Evolutionary conservation across 352 stramenopile species (phyloP).

Genomic region (Phytophthora aleatoria): DNA sequence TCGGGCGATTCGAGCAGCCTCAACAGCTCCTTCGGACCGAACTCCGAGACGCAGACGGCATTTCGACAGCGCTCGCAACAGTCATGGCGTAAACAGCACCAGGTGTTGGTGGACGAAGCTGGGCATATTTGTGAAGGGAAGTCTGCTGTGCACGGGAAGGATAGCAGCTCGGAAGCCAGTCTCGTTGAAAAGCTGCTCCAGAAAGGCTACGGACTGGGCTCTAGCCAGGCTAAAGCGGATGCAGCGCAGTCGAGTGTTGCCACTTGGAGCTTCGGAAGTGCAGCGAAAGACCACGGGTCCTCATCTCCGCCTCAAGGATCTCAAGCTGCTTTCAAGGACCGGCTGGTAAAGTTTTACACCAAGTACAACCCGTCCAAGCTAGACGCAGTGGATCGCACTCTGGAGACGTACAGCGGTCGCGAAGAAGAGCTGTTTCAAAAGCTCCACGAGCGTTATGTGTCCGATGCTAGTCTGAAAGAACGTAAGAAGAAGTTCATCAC

Average conservation of each 20-base stretch:
- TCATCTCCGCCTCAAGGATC: background rate
- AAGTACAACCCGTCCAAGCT: constrained; percentile 73
- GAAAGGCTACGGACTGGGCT: constrained; percentile 55
- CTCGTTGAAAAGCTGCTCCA: constrained; percentile 52
- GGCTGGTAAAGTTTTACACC: constrained; percentile 66
- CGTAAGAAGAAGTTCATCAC: constrained; percentile 61
- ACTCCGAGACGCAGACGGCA: constrained; percentile 8
- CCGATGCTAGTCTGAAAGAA: constrained; percentile 33
- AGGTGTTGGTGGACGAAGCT: constrained; percentile 46
- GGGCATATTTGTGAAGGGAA: constrained; percentile 25
- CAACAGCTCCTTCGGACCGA: constrained; percentile 12
- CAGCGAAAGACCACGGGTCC: background rate
- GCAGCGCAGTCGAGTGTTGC: background rate
- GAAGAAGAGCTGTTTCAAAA: constrained; percentile 78
- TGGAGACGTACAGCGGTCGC: constrained; percentile 58
- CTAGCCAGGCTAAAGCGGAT: constrained; percentile 13
- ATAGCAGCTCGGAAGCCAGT: constrained; percentile 24
- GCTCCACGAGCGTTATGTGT: constrained; percentile 67
- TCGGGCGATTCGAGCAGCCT: constrained; percentile 14
- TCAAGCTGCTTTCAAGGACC: constrained; percentile 31
- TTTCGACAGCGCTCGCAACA: constrained; percentile 68
- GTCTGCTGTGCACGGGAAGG: background rate
- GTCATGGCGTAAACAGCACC: constrained; percentile 66
- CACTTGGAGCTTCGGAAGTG: constrained; percentile 2
- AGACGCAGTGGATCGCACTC: constrained; percentile 52